A percentile compares a stretch with the other conserved stretches of the same genome.
phyloP scores from a whole-genome alignment of 106 monocot genomes.

The Platanthera guangdongensis region DNA sequence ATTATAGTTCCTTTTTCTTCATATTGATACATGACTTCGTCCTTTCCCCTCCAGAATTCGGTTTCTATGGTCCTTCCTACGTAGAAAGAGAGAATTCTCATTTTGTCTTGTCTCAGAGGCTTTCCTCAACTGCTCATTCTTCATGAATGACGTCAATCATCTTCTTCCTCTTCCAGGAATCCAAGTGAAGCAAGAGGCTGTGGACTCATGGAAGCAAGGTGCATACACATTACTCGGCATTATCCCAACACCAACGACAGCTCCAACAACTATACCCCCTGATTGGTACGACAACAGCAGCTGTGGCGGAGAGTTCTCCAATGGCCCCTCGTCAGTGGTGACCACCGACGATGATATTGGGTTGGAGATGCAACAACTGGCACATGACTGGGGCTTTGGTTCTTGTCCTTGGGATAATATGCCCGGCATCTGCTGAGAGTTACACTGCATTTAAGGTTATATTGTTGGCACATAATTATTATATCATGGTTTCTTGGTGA shows the following conservation, averaged over 20 bases:
- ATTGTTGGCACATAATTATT: constrained; percentile 2
- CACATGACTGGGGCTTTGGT: constrained; percentile 28
- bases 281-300: constrained; percentile 10
- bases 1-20: neutral
- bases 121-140: neutral
- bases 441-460: neutral
- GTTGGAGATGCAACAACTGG: constrained; percentile 28
- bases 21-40: neutral
- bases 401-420: constrained; percentile 27
- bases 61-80: neutral
- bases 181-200: constrained; percentile 9
- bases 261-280: neutral
- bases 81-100: neutral
- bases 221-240: constrained; percentile 29
- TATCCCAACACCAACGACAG: constrained; percentile 7
- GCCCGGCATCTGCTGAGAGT: constrained; percentile 18
- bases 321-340: constrained; percentile 31
- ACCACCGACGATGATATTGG: constrained; percentile 28
- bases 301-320: constrained; percentile 20
- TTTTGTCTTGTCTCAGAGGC: neutral
- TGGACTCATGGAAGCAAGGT: constrained; percentile 15
- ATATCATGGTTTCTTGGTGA: neutral
- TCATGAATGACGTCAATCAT: neutral
- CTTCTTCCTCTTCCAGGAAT: constrained; percentile 5
- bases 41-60: neutral